phyloP scores from a whole-genome alignment of 176 grass and related monocot species.

The Eragrostis nindensis region DNA sequence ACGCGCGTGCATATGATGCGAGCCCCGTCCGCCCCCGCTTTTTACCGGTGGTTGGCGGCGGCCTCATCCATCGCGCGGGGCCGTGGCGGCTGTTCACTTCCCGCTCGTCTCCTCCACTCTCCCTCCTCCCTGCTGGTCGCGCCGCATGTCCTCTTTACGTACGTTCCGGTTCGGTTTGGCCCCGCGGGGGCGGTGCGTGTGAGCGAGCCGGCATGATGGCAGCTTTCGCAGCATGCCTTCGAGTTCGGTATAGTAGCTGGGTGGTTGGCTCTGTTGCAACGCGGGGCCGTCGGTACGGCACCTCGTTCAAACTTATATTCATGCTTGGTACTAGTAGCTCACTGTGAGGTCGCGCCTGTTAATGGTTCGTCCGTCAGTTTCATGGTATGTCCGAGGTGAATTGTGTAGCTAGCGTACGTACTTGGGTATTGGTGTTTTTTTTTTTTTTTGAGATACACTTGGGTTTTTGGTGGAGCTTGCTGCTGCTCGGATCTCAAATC shows the following conservation, averaged over 20 bases:
- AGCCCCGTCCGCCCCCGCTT: not conserved
- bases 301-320: not conserved
- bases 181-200: slow-evolving; percentile 4
- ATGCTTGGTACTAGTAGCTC: too few relatives aligned
- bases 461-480: too few relatives aligned
- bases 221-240: not conserved
- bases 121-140: not conserved
- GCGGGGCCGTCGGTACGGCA: slow-evolving; percentile 24
- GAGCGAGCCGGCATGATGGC: slow-evolving; percentile 33
- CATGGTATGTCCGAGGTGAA: too few relatives aligned
- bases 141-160: slow-evolving; percentile 10
- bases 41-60: slow-evolving; percentile 1
- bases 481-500: too few relatives aligned
- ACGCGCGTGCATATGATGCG: not conserved
- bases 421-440: too few relatives aligned
- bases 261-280: slow-evolving; percentile 17
- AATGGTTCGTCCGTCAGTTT: too few relatives aligned
- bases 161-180: not conserved
- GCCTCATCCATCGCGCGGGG: not conserved
- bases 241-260: not conserved
- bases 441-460: too few relatives aligned
- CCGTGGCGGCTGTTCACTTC: slow-evolving; percentile 38
- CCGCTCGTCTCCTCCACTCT: slow-evolving; percentile 32
- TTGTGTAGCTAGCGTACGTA: too few relatives aligned
- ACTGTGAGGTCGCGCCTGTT: not conserved